Base-by-base conservation (phyloP, 225 moss, liverwort and hornwort species). In the Polytrichum commune region DNA sequence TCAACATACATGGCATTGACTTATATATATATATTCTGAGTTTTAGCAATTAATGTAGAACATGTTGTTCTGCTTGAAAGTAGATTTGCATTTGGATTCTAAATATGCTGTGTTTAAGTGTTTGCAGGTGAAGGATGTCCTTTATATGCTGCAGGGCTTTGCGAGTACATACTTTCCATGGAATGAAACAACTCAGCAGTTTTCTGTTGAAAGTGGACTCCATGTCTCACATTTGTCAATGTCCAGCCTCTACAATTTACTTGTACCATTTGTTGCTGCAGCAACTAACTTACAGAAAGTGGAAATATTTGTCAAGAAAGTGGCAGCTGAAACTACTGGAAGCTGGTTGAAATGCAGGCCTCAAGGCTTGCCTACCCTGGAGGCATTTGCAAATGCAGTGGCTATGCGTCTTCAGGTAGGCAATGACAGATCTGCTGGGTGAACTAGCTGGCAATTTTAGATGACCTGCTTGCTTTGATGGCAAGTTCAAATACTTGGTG, bases 131-230 rank as follows among this genome's bases (percentile, higher is more conserved):
- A 88, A 83, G 79, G 91, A 98, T 76, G 91, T 95, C 63, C 87
- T 98, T 18, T 90, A 87, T 69, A 90, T 90, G 77, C 91, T 98
- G 72, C 98, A 95, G 77, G 98, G 98, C 61, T 95, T 87, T 71
- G 77, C 95, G 53, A 89, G 90, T 61, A 64, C 73, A 65, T 81
- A 80, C 69, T 75, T 97, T 65, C 88, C 82, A 69, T 98, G 98
- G 98, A 86, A 95, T 74, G 78, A 85, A 70, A 74, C 25, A 66
- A 74, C 60, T n/a, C 84, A 88, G 78, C 76, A 74, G 38, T 98
- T 95, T 77, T 84, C 54, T 69, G 87, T 93, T 30, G 68, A 82
- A 54, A 87, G 80, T 60, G 95, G 95, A 30, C 74, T 95, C 60
- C 90, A 95, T 69, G 88, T 95, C 70, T 74, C 89, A 19, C 87